Evolutionary conservation across 805 yeast species (phyloP).

Genomic region (Candida sphagnicola): DNA sequence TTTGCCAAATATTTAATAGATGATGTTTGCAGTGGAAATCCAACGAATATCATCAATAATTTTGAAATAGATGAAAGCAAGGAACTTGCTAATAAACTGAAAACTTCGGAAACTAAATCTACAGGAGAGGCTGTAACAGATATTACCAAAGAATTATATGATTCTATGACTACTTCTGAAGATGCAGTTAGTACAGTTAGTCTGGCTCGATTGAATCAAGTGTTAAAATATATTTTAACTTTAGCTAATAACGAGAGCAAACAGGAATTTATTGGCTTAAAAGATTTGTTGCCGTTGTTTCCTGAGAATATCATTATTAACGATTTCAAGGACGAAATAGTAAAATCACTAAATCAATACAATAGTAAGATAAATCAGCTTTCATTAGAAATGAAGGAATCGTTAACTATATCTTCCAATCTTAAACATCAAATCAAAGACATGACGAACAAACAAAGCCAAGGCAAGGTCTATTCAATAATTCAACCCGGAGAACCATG

Average conservation of each 20-base stretch:
- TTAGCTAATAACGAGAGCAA: slow-evolving; percentile 22
- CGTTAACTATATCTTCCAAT: slow-evolving; percentile 54
- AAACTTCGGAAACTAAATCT: slow-evolving; percentile 2
- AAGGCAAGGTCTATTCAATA: slow-evolving; percentile 51
- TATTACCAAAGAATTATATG: slow-evolving; percentile 7
- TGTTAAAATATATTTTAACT: slow-evolving; percentile 27
- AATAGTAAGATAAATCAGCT: slow-evolving; percentile 62
- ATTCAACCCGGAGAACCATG: slow-evolving; percentile 87
- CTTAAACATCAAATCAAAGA: slow-evolving; percentile 57
- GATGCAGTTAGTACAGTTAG: slow-evolving; percentile 2
- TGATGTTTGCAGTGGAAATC: slow-evolving; percentile 20
- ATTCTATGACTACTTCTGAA: slow-evolving; percentile 10
- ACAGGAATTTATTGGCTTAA: slow-evolving; percentile 50
- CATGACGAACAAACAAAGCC: slow-evolving; percentile 24
- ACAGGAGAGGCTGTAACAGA: background rate
- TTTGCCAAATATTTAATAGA: slow-evolving; percentile 51
- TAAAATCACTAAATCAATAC: slow-evolving; percentile 70
- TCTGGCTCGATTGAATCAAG: slow-evolving; percentile 18
- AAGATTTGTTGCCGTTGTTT: slow-evolving; percentile 78
- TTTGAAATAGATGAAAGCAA: slow-evolving; percentile 10
- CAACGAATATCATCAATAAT: slow-evolving; percentile 12
- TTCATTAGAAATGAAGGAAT: slow-evolving; percentile 71
- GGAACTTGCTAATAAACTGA: background rate
- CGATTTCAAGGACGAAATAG: slow-evolving; percentile 78
- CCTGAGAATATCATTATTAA: slow-evolving; percentile 83